These are phyloP conservation scores for Remersonia thermophila DNA, from an alignment of 2,329 filamentous ascomycete genomes.

Conservation along the genomic window DNA sequence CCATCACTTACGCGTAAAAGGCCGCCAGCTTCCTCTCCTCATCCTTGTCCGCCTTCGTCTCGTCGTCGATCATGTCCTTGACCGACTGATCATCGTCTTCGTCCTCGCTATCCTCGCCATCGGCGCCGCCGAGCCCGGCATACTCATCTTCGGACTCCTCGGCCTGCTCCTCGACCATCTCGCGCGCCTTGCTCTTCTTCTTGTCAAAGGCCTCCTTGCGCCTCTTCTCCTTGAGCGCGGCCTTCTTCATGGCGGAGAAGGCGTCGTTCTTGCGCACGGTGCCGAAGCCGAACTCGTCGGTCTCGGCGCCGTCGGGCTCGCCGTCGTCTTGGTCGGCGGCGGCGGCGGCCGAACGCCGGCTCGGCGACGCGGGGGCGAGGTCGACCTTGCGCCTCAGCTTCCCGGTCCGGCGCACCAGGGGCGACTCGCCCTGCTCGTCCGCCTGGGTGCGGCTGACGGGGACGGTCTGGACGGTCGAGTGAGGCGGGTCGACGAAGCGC, in stretches of 20 bases:
- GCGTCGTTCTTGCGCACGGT: constrained; percentile 29
- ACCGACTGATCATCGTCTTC: constrained; percentile 53
- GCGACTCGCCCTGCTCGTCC: constrained; percentile 45
- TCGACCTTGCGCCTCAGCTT: constrained; percentile 30
- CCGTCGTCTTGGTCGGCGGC: constrained; percentile 33
- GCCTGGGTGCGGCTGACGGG: constrained; percentile 30
- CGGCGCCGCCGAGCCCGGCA: constrained; percentile 78
- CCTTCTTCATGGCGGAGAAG: constrained; percentile 61
- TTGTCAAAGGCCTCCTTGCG: constrained; percentile 56
- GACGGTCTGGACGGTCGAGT: constrained; percentile 61
- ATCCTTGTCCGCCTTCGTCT: constrained; percentile 57
- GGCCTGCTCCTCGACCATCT: constrained; percentile 84
- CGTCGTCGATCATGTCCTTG: constrained; percentile 83
- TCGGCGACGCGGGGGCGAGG: constrained; percentile 10
- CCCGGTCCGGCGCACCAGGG: constrained; percentile 49
- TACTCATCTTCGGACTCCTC: constrained; percentile 98
- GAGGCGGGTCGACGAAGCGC: constrained; percentile 51
- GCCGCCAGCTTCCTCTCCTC: constrained; percentile 75
- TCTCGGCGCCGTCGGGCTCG: constrained; percentile 16
- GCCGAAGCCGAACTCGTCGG: constrained; percentile 26
- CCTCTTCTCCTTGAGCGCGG: constrained; percentile 42
- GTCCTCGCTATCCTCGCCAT: constrained; percentile 74
- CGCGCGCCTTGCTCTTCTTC: constrained; percentile 75
- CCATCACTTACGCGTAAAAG: constrained; percentile 67
- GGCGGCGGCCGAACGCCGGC: constrained; percentile 10